A percentile compares a stretch with the other conserved stretches of the same genome.
phyloP scores from a whole-genome alignment of 31 red algal species.

The Odonthalia washingtoniensis region DNA sequence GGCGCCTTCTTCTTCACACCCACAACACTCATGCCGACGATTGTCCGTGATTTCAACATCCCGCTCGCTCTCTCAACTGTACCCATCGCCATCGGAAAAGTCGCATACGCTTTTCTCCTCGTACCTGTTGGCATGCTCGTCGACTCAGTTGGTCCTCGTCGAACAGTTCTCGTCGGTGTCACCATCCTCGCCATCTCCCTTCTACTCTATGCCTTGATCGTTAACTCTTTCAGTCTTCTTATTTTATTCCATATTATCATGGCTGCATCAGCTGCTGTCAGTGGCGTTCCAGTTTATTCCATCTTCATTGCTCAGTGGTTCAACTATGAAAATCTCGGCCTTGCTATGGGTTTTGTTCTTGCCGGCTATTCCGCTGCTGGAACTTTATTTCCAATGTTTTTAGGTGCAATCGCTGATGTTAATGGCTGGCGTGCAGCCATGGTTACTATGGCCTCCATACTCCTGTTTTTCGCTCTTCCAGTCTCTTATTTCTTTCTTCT shows the following conservation, averaged over 20 bases:
- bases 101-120: slow-evolving; percentile 92
- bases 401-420: slow-evolving; percentile 75
- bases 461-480: slow-evolving; percentile 76
- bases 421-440: slow-evolving; percentile 82
- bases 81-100: slow-evolving; percentile 86
- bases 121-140: slow-evolving; percentile 88
- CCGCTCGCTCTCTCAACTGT: slow-evolving; percentile 81
- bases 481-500: slow-evolving; percentile 70
- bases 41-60: slow-evolving; percentile 75
- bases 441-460: slow-evolving; percentile 56
- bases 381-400: slow-evolving; percentile 60
- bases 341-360: slow-evolving; percentile 93
- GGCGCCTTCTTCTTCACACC: slow-evolving; percentile 93
- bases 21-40: slow-evolving; percentile 90
- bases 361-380: slow-evolving; percentile 91
- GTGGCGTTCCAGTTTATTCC: slow-evolving; percentile 91
- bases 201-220: slow-evolving; percentile 69
- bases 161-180: slow-evolving; percentile 74
- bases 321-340: slow-evolving; percentile 57
- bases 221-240: slow-evolving; percentile 53
- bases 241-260: slow-evolving; percentile 63
- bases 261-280: slow-evolving; percentile 73
- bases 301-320: slow-evolving; percentile 92
- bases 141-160: slow-evolving; percentile 79
- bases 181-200: slow-evolving; percentile 59